Evolutionary conservation across 139 green algal genomes (phyloP).

Genomic region (Gonium pectorale): DNA sequence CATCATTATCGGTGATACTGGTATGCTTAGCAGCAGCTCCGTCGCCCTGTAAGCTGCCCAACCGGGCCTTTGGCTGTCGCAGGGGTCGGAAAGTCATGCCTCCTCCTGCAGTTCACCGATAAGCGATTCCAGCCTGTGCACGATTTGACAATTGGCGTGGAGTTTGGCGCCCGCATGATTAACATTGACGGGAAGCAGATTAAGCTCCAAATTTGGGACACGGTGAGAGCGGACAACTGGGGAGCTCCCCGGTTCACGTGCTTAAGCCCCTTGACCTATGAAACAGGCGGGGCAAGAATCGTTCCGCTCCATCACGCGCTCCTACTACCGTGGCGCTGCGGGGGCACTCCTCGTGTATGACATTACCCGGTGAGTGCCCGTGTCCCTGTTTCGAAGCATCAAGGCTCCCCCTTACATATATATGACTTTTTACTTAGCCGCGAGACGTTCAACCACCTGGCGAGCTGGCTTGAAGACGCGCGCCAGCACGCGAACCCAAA

Average conservation of each 20-base stretch:
- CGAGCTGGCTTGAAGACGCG: conserved; percentile 98
- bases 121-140: conserved; percentile 99
- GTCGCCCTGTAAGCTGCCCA: fast-evolving
- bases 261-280: background rate
- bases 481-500: conserved; percentile 98
- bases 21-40: conserved; percentile 46
- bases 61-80: conserved; percentile 46
- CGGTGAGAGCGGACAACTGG: conserved; percentile 60
- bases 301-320: conserved; percentile 98
- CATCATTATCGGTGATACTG: conserved; percentile 99
- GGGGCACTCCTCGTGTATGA: conserved; percentile 99
- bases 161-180: conserved; percentile 98
- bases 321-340: conserved; percentile 99
- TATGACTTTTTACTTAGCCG: conserved; percentile 63
- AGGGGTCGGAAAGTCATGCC: conserved; percentile 99
- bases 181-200: conserved; percentile 99
- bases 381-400: background rate
- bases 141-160: conserved; percentile 91
- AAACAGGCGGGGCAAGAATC: conserved; percentile 96
- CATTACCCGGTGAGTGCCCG: conserved; percentile 80
- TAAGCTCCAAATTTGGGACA: conserved; percentile 99
- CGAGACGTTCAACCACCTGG: conserved; percentile 98
- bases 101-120: conserved; percentile 99
- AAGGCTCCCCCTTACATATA: background rate
- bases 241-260: too few species aligned